Evolutionary conservation across 2,329 filamentous ascomycete species (phyloP).

Genomic region (Nothopassalora personata): DNA sequence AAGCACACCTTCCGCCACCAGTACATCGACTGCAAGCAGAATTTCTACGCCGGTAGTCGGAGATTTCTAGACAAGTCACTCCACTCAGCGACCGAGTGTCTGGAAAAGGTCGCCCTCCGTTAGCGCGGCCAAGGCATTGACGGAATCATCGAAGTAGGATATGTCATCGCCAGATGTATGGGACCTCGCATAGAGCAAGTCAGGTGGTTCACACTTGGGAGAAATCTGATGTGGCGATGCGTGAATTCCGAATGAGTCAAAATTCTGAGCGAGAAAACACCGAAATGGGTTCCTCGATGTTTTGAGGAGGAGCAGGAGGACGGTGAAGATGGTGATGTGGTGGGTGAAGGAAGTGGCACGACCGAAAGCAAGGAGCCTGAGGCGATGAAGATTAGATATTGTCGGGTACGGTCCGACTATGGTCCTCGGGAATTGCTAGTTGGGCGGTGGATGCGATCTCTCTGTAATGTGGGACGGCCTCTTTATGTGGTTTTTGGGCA

Average conservation of each 20-base stretch:
- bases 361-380: neutral
- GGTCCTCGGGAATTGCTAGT: neutral
- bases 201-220: neutral
- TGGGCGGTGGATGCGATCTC: too few relatives aligned
- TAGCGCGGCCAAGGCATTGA: neutral
- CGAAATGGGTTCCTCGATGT: neutral
- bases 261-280: neutral
- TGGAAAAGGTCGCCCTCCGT: neutral
- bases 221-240: neutral
- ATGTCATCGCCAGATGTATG: neutral
- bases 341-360: neutral
- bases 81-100: neutral
- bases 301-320: too few relatives aligned
- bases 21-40: too few relatives aligned
- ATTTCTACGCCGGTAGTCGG: neutral
- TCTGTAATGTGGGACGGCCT: too few relatives aligned
- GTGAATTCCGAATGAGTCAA: neutral
- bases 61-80: neutral
- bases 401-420: neutral
- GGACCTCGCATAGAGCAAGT: neutral
- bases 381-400: neutral
- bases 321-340: neutral
- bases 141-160: neutral
- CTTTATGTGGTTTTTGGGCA: neutral
- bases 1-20: too few relatives aligned